Percentiles rank a stretch among this genome's conserved stretches.
These are phyloP conservation scores for Coprinopsis strossmayeri DNA, from an alignment of 768 basidiomycete genomes.

Conservation along the genomic window DNA sequence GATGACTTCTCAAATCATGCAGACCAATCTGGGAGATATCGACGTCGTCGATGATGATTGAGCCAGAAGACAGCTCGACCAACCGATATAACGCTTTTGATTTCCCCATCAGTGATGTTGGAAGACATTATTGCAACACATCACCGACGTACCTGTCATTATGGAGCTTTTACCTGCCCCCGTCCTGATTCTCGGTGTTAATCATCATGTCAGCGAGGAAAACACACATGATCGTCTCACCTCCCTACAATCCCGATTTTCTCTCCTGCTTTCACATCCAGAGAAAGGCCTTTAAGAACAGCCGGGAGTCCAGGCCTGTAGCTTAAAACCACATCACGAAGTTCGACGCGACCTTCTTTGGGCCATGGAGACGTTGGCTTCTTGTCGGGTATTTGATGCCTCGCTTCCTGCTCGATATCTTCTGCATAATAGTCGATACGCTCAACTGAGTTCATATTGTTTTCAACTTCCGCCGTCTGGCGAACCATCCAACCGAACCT, in stretches of 20 bases:
- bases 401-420: conserved; percentile 76
- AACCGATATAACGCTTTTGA: conserved; percentile 74
- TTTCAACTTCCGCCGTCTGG: conserved; percentile 82
- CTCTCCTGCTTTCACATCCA: conserved; percentile 69
- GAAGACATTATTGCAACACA: neutral
- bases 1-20: conserved; percentile 55
- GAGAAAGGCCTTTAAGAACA: conserved; percentile 76
- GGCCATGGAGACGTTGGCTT: conserved; percentile 72
- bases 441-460: conserved; percentile 90
- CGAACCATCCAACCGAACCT: conserved; percentile 75
- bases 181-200: conserved; percentile 36
- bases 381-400: conserved; percentile 54
- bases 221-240: conserved; percentile 14
- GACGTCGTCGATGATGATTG: conserved; percentile 74
- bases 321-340: conserved; percentile 69
- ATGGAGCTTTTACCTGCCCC: conserved; percentile 89
- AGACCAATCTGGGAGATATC: conserved; percentile 81
- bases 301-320: conserved; percentile 87
- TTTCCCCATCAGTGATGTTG: too few species aligned
- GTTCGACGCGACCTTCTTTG: conserved; percentile 58
- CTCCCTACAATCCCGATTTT: conserved; percentile 89
- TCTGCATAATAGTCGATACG: conserved; percentile 78
- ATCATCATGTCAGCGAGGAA: conserved; percentile 1
- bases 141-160: conserved; percentile 51
- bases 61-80: conserved; percentile 72